Evolutionary conservation across 1,284 basidiomycete species (phyloP).

Genomic region (Apiotrichum siamense): DNA sequence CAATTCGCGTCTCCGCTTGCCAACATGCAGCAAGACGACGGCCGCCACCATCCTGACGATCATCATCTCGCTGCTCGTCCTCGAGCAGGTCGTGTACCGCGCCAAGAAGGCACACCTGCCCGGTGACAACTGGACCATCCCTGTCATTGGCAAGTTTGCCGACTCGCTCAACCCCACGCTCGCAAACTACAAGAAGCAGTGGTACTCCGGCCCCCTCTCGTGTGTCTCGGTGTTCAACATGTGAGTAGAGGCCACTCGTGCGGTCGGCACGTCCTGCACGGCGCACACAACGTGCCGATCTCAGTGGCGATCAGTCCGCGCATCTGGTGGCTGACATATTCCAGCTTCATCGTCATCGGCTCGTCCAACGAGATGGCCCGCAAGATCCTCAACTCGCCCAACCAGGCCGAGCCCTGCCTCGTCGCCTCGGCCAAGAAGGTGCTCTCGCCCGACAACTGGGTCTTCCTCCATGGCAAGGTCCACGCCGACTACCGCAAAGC

Average conservation of each 20-base stretch:
- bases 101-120: slow-evolving; percentile 81
- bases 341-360: slow-evolving; percentile 95
- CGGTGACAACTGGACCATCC: slow-evolving; percentile 84
- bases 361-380: slow-evolving; percentile 83
- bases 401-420: slow-evolving; percentile 84
- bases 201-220: slow-evolving; percentile 76
- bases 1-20: too few species aligned
- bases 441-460: slow-evolving; percentile 89
- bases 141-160: slow-evolving; percentile 85
- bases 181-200: slow-evolving; percentile 82
- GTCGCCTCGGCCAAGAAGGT: slow-evolving; percentile 89
- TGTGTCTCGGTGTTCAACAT: slow-evolving; percentile 93
- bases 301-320: background rate
- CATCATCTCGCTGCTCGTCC: slow-evolving; percentile 42
- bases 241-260: too few species aligned
- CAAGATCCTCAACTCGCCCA: slow-evolving; percentile 88
- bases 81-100: slow-evolving; percentile 70
- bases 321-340: background rate
- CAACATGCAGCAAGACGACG: slow-evolving; percentile 38
- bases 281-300: background rate
- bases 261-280: too few species aligned
- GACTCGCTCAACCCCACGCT: slow-evolving; percentile 82
- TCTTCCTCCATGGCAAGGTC: slow-evolving; percentile 88
- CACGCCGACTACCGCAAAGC: slow-evolving; percentile 93
- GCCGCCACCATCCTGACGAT: slow-evolving; percentile 40